These are phyloP conservation scores for Carex myosuroides DNA, from an alignment of 176 grass and related monocot species.

Conservation along the genomic window DNA sequence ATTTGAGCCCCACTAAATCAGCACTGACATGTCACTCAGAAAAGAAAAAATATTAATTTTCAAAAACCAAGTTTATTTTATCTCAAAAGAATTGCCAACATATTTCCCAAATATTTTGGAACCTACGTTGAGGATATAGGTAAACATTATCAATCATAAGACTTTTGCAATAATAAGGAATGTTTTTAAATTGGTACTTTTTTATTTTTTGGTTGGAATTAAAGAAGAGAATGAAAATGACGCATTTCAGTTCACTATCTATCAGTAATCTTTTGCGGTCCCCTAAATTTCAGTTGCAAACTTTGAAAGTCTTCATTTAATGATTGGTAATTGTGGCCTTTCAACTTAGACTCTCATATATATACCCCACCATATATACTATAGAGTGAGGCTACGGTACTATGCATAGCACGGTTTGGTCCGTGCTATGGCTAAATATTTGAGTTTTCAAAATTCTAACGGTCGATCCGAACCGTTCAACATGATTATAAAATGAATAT, in stretches of 20 bases:
- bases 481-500: no score
- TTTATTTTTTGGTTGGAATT: background rate
- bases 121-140: background rate
- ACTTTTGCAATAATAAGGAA: background rate
- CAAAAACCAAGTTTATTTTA: background rate
- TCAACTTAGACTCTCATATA: background rate
- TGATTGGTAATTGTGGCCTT: background rate
- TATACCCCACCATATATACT: no score
- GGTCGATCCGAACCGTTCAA: no score
- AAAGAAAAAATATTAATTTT: background rate
- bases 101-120: background rate
- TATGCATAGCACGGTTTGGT: no score
- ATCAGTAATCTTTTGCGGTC: background rate
- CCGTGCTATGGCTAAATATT: no score
- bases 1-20: background rate
- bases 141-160: background rate
- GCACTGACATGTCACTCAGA: background rate
- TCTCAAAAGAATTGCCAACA: background rate
- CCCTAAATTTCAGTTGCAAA: constrained; percentile 2
- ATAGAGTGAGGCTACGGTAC: no score
- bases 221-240: background rate
- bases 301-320: background rate
- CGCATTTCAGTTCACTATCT: background rate
- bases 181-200: background rate
- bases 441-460: no score